Evolutionary conservation across 2,329 filamentous ascomycete species (phyloP).

Genomic region (Mollisiaceae sp.): DNA sequence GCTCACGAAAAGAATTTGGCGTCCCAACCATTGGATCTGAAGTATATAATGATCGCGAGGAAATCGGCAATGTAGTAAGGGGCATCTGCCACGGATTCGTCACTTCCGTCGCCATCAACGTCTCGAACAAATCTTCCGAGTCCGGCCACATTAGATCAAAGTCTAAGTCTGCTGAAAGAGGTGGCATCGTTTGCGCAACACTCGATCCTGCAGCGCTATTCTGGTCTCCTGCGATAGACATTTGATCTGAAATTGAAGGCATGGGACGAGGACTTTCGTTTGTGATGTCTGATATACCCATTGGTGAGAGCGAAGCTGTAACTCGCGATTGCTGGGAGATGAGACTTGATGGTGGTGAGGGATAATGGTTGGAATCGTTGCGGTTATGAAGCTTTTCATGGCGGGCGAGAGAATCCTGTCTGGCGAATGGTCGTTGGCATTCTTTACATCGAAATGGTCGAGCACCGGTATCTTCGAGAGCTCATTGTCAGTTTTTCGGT

Average conservation of each 20-base stretch:
- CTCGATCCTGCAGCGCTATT: constrained; percentile 2
- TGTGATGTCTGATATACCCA: constrained; percentile 7
- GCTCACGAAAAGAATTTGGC: constrained; percentile 46
- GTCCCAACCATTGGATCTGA: constrained; percentile 41
- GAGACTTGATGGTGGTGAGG: constrained; percentile 26
- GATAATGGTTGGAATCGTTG: constrained; percentile 35
- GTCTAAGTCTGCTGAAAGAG: constrained; percentile 35
- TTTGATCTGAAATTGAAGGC: constrained; percentile 7
- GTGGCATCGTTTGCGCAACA: constrained; percentile 14
- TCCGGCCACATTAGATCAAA: constrained; percentile 52
- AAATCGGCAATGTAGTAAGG: constrained; percentile 47
- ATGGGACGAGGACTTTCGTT: constrained; percentile 9
- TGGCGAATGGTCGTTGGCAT: constrained; percentile 48
- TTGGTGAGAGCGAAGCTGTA: constrained; percentile 15
- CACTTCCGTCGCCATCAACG: constrained; percentile 48
- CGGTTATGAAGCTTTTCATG: constrained; percentile 50
- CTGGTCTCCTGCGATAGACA: constrained; percentile 7
- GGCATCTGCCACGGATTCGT: constrained; percentile 50
- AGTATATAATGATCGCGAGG: constrained; percentile 39
- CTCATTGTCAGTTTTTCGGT: constrained; percentile 2
- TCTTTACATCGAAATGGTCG: constrained; percentile 48
- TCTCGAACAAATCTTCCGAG: constrained; percentile 50
- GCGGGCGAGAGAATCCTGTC: constrained; percentile 51
- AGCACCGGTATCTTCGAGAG: constrained; percentile 28
- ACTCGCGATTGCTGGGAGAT: constrained; percentile 19